Conservation (phyloP, 345 rosid species). For the Lenwebbia sp. region DNA sequence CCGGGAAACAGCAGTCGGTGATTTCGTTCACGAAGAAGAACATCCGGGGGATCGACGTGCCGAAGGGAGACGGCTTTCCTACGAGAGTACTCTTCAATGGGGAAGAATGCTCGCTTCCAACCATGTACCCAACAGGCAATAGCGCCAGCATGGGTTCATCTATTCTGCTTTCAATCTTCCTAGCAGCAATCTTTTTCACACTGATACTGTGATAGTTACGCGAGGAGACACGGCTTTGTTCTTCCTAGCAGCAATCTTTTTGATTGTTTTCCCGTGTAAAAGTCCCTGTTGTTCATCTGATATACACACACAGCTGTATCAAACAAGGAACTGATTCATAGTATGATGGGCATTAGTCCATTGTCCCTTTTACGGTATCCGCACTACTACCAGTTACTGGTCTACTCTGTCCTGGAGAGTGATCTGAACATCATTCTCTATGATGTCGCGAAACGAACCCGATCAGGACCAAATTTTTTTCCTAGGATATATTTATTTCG, state of each 20-base stretch:
- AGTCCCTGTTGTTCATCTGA: neutral
- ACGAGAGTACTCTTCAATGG: constrained; percentile 89
- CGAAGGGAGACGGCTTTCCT: constrained; percentile 78
- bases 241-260: neutral
- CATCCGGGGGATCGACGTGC: constrained; percentile 53
- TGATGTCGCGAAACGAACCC: neutral
- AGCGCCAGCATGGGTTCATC: constrained; percentile 20
- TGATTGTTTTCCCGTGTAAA: neutral
- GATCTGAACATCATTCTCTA: neutral
- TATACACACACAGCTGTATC: neutral
- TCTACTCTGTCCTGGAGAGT: neutral
- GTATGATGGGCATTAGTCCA: neutral
- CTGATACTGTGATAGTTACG: neutral
- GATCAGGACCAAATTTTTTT: neutral
- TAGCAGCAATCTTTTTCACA: neutral
- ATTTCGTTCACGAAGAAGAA: constrained; percentile 67
- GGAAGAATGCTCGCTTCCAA: constrained; percentile 84
- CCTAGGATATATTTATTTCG: no score
- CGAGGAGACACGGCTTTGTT: neutral
- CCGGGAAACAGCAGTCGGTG: constrained; percentile 92
- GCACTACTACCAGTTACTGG: neutral
- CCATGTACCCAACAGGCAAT: constrained; percentile 33
- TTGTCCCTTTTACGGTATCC: no score
- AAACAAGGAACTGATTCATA: neutral
- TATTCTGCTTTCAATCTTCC: neutral